Conservation (phyloP, 1,139 yeast species). For the Nakaseomyces kungkrabaensis region DNA sequence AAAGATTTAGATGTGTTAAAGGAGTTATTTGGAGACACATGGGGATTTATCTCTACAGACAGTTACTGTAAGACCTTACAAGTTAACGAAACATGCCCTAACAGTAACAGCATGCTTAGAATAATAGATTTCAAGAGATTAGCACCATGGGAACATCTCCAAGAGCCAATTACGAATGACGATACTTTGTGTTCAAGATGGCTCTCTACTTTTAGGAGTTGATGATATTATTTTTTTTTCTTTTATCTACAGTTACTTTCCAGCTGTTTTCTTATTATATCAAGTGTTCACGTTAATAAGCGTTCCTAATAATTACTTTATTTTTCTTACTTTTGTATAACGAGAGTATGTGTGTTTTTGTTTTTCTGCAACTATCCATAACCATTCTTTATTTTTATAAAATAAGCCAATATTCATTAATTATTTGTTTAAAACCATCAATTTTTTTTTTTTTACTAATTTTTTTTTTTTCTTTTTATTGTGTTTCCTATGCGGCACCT, state of each 20-base stretch:
- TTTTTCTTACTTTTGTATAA: too few species aligned
- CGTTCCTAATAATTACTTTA: too few species aligned
- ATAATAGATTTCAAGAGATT: slow-evolving; percentile 10
- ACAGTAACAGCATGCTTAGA: slow-evolving; percentile 3
- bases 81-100: neutral
- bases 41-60: slow-evolving; percentile 22
- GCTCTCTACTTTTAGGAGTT: slow-evolving; percentile 7
- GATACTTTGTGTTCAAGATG: slow-evolving; percentile 2
- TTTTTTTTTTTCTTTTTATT: too few species aligned
- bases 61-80: slow-evolving; percentile 11
- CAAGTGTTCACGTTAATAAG: too few species aligned
- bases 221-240: neutral
- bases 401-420: too few species aligned
- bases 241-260: neutral
- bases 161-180: neutral
- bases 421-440: too few species aligned
- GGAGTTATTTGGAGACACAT: slow-evolving; percentile 25
- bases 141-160: slow-evolving; percentile 11
- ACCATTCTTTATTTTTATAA: too few species aligned
- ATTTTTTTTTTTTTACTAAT: too few species aligned
- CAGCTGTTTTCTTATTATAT: too few species aligned
- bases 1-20: slow-evolving; percentile 19
- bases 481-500: too few species aligned
- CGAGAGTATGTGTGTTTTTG: too few species aligned
- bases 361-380: too few species aligned